A percentile compares a stretch with the other conserved stretches of the same genome.
Evolutionary conservation across 768 basidiomycete species (phyloP).

Genomic region (Kwoniella pini): DNA sequence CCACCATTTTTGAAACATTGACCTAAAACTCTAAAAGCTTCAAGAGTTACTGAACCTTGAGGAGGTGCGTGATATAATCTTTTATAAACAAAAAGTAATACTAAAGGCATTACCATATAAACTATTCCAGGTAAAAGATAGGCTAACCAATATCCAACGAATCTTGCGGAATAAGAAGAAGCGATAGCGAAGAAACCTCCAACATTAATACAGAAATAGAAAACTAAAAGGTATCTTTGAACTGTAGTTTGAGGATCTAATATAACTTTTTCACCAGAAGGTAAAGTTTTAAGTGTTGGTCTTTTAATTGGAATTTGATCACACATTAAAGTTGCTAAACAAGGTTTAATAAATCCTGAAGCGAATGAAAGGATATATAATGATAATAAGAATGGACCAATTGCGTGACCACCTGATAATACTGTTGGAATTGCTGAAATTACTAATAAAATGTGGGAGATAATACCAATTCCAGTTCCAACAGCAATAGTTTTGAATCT

Average conservation of each 20-base stretch:
- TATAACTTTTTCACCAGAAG: slow-evolving; percentile 49
- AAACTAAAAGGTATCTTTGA: slow-evolving; percentile 38
- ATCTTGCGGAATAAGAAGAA: slow-evolving; percentile 50
- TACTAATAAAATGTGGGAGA: slow-evolving; percentile 50
- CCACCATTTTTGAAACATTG: slow-evolving; percentile 34
- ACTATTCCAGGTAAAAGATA: slow-evolving; percentile 50
- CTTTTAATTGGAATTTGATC: slow-evolving; percentile 51
- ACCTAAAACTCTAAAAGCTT: slow-evolving; percentile 38
- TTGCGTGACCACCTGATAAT: slow-evolving; percentile 29
- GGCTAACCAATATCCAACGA: slow-evolving; percentile 54
- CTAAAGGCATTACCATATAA: slow-evolving; percentile 52
- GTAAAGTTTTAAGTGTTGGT: slow-evolving; percentile 33
- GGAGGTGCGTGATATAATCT: slow-evolving; percentile 50
- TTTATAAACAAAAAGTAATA: slow-evolving; percentile 41
- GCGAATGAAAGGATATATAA: slow-evolving; percentile 49
- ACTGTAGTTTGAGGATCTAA: slow-evolving; percentile 49
- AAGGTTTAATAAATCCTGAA: slow-evolving; percentile 54
- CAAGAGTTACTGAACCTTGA: slow-evolving; percentile 51
- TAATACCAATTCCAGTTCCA: slow-evolving; percentile 41
- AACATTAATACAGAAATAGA: slow-evolving; percentile 51
- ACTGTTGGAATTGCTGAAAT: slow-evolving; percentile 49
- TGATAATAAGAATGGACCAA: slow-evolving; percentile 46
- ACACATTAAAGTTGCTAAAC: slow-evolving; percentile 49
- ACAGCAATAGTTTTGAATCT: slow-evolving; percentile 51
- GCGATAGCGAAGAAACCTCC: slow-evolving; percentile 52